These are phyloP conservation scores for Fragaria nilgerrensis DNA, from an alignment of 306 rosid genomes.

Conservation along the genomic window DNA sequence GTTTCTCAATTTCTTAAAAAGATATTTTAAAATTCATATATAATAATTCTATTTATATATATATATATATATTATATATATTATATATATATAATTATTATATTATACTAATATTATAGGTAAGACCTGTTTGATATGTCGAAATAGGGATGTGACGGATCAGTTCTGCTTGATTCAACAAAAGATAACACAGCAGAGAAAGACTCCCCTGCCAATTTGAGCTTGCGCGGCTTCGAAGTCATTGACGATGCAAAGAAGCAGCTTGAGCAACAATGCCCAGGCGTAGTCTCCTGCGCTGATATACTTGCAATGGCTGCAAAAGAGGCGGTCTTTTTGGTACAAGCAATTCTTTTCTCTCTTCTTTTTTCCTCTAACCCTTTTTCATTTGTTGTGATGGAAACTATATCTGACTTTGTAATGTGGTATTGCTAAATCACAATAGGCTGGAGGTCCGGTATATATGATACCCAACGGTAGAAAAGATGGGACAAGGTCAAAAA, in stretches of 20 bases:
- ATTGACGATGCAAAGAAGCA: slow-evolving; percentile 71
- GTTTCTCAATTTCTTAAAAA: neutral
- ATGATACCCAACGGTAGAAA: slow-evolving; percentile 77
- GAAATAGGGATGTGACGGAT: slow-evolving; percentile 82
- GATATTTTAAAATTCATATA: no score
- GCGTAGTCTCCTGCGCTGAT: slow-evolving; percentile 91
- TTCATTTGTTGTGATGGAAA: neutral
- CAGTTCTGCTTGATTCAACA: slow-evolving; percentile 74
- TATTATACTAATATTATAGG: no score
- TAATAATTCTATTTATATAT: no score
- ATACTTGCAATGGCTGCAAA: slow-evolving; percentile 82
- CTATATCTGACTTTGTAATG: neutral
- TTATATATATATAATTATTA: no score
- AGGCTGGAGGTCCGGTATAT: slow-evolving; percentile 88
- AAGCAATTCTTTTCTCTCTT: neutral
- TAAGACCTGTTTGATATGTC: neutral
- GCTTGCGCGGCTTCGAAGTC: slow-evolving; percentile 73
- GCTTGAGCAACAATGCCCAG: slow-evolving; percentile 71
- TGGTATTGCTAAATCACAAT: neutral
- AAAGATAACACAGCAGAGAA: slow-evolving; percentile 73
- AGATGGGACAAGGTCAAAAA: slow-evolving; percentile 73
- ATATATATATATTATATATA: no score
- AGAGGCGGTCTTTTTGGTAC: slow-evolving; percentile 71
- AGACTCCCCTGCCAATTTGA: slow-evolving; percentile 87
- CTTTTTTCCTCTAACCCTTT: no score